Base-by-base conservation (phyloP, 768 basidiomycete genomes). In the Terana coerulea region DNA sequence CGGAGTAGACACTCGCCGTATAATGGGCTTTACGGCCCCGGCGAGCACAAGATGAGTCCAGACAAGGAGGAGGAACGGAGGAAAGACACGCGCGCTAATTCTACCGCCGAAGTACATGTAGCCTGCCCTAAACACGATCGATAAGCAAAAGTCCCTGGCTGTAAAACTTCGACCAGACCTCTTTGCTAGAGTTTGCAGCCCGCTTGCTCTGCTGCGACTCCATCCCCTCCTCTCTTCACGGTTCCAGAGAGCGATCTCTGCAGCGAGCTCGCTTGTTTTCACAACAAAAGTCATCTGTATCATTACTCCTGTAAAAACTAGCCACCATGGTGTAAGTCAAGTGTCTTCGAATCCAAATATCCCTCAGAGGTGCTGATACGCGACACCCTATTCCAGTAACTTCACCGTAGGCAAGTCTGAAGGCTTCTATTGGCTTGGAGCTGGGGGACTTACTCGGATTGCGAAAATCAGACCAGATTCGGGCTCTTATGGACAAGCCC, bases 401-500 rank as follows among this genome's bases (percentile, higher is more conserved):
- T 91, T 91, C 78, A 91, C 89, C 64, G 78, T 87, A 76, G 88
- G 88, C 83, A 54, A 75, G 88, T 76, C 61, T 31, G 14, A 12
- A 19, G 2, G 5, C 28, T 9, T 25, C 22, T 9, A 6, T 10
- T 25, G 12, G 47, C 19, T 1, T 30, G 33, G 26, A 26, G 14
- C 29, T 52, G 35, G 15, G 22, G 24, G 29, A 39, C 61, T 46
- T 37, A 50, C 57, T 53, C 37, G 10, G 36, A 43, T 33, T 19
- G 51, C 29, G 56, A 61, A 45, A 33, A 58, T 40, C 61, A 92
- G 90, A 91, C 69, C 89, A 94, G 76, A 83, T 94, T 64, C 86
- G 91, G 67, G 74, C 52, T 59, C 86, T 94, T 58, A 94, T 94
- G 91, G 88, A 93, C 80, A 73, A 70, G 69, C 83, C 91, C 62